A percentile compares a stretch with the other conserved stretches of the same genome.
Conservation (phyloP, 352 stramenopile genomes). For the Elongisporangium prolatum region DNA sequence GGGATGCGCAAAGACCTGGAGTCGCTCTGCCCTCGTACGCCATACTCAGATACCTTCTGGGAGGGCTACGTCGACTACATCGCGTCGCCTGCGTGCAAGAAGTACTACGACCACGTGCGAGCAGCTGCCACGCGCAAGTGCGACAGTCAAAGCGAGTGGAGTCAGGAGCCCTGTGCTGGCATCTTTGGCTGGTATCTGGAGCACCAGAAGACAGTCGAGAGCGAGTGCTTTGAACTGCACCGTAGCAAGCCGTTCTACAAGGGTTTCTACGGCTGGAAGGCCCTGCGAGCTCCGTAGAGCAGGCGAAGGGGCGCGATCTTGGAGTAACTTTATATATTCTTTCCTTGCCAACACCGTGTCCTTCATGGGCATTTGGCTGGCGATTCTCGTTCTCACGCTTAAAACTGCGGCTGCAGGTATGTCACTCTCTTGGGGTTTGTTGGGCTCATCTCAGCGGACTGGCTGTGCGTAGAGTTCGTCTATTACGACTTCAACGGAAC, state of each 20-base stretch:
- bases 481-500: conserved; percentile 88
- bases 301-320: neutral
- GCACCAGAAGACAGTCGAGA: conserved; percentile 35
- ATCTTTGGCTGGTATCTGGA: conserved; percentile 55
- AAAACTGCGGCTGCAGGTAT: neutral
- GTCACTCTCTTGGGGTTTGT: neutral
- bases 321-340: neutral
- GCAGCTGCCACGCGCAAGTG: conserved; percentile 23
- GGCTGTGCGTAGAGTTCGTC: conserved; percentile 55
- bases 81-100: conserved; percentile 42
- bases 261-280: conserved; percentile 15
- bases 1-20: conserved; percentile 38
- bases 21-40: conserved; percentile 31
- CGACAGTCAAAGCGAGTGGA: conserved; percentile 6
- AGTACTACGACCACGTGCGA: conserved; percentile 53
- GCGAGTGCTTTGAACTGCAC: conserved; percentile 42
- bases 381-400: neutral
- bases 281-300: neutral
- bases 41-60: conserved; percentile 48
- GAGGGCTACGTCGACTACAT: conserved; percentile 56
- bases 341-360: neutral
- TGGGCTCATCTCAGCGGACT: neutral
- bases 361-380: neutral
- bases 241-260: conserved; percentile 14
- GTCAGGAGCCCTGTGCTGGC: conserved; percentile 11